Percentiles rank a stretch among this genome's conserved stretches.
phyloP scores from a whole-genome alignment of 2,329 filamentous ascomycete species.

The Cladophialophora carrionii region DNA sequence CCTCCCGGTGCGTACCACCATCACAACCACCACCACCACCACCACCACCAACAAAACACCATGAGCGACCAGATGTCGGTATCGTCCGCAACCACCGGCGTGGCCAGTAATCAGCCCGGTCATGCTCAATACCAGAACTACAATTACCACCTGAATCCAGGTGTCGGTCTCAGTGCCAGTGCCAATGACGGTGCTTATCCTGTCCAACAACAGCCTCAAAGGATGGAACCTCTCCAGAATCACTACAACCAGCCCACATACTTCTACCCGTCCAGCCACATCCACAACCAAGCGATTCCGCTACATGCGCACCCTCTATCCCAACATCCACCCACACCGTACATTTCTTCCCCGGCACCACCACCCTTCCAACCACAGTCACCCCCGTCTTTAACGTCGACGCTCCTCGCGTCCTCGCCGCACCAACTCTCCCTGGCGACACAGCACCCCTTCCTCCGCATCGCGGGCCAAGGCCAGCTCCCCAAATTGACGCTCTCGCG shows the following conservation, averaged over 20 bases:
- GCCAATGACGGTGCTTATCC: background rate
- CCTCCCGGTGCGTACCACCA: constrained; percentile 7
- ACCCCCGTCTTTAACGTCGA: constrained; percentile 26
- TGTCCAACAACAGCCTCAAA: constrained; percentile 3
- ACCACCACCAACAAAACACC: constrained; percentile 5
- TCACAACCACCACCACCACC: too few relatives aligned
- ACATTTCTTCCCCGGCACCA: constrained; percentile 5
- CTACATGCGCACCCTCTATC: background rate
- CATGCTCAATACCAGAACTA: constrained; percentile 10
- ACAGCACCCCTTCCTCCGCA: constrained; percentile 66
- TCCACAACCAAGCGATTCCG: constrained; percentile 9
- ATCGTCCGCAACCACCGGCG: constrained; percentile 15
- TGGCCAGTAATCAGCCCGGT: background rate
- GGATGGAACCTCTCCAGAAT: background rate
- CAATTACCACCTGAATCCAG: background rate
- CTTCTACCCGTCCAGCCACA: constrained; percentile 19
- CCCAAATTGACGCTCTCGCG: constrained; percentile 59
- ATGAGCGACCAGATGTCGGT: constrained; percentile 18
- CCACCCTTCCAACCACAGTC: background rate
- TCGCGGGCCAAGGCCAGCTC: constrained; percentile 66
- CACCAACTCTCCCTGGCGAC: constrained; percentile 51
- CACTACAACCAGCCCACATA: constrained; percentile 6
- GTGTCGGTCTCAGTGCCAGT: background rate
- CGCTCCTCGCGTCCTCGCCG: constrained; percentile 30
- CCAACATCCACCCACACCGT: constrained; percentile 6